Conservation (phyloP, 805 yeast genomes). For the Kuraishia piskuri region DNA sequence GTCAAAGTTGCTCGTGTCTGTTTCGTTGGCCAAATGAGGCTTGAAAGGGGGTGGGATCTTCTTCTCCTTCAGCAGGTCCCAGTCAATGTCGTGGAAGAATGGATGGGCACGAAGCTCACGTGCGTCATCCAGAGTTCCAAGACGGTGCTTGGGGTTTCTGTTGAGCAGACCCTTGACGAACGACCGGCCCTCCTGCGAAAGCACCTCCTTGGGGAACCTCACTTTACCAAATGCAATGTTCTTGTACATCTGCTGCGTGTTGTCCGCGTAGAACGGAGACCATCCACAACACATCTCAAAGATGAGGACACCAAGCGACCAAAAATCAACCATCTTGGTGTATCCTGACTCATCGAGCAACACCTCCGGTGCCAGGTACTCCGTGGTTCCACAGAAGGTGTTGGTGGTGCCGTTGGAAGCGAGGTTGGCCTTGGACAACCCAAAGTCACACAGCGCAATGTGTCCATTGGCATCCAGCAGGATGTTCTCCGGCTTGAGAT, state of each 20-base stretch:
- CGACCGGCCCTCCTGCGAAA: slow-evolving; percentile 87
- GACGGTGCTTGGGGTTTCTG: slow-evolving; percentile 91
- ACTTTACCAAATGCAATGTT: slow-evolving; percentile 98
- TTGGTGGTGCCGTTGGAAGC: slow-evolving; percentile 84
- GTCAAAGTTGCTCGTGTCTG: slow-evolving; percentile 94
- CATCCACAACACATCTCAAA: slow-evolving; percentile 99
- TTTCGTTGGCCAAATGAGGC: slow-evolving; percentile 84
- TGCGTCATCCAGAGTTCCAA: slow-evolving; percentile 89
- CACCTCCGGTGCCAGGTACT: slow-evolving; percentile 95
- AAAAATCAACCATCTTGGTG: slow-evolving; percentile 97
- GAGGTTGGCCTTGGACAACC: slow-evolving; percentile 88
- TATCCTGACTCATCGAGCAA: slow-evolving; percentile 92
- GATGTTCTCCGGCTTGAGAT: slow-evolving; percentile 94
- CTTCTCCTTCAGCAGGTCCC: slow-evolving; percentile 72
- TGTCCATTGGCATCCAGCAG: slow-evolving; percentile 94
- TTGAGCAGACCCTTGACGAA: slow-evolving; percentile 93
- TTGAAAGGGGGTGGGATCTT: slow-evolving; percentile 94
- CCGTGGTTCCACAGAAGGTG: slow-evolving; percentile 98
- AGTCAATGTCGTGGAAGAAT: slow-evolving; percentile 84
- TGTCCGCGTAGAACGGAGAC: slow-evolving; percentile 98
- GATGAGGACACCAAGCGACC: slow-evolving; percentile 95
- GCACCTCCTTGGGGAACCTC: slow-evolving; percentile 91
- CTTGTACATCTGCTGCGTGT: slow-evolving; percentile 97
- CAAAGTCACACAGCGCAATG: slow-evolving; percentile 95
- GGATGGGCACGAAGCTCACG: slow-evolving; percentile 88